Base-by-base conservation (phyloP, 2,329 filamentous ascomycete species). In the Gaeumannomyces tritici region DNA sequence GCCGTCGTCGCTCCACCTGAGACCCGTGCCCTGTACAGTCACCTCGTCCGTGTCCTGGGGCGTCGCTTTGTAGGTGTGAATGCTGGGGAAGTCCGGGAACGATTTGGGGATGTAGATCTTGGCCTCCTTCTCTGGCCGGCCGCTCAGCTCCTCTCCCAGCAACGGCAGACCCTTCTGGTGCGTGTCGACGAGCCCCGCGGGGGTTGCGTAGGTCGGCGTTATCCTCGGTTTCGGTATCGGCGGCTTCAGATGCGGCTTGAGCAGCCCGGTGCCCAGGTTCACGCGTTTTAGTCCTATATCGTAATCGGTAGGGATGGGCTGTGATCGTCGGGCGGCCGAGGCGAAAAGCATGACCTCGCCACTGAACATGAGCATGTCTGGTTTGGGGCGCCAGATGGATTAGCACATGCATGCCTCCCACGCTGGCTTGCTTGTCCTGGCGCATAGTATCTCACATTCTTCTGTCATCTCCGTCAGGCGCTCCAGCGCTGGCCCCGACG, bases 41-140 rank as follows among this genome's bases (percentile, higher is more conserved):
- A 72, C 67, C 56, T 69, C 63, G 64, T 72, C 72, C 42, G 73
- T 71, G 59, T 74, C 74, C 42, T 80, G 78, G 2, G 81, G 80
- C 0, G 85, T 88, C 68, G 81, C 83, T 54, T 79, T 81, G 72
- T 87, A 88, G 4, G 85, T 88, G 67, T 88, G 84, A 57, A 82
- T 83, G 70, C 84, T 86, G 0, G 85, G 85, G 64, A 88, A 88
- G 12, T 80, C 77, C 0, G 85, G 85, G 61, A 88, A 86, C 0
- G 78, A 77, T 47, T 74, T 72, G 0, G 85, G 85, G 13, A 88
- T 86, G 71, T 84, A 86, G 28, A 71, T 62, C 67, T 81, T 82
- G 15, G 76, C 71, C 11, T 80, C 77, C 67, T 85, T 86, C 65
- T 88, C 85, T 1, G 75, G 67, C 63, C 79, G 77, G 51, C 85